Evolutionary conservation across 73 alveolate species (phyloP).

Genomic region (Strombidium stylifer): DNA sequence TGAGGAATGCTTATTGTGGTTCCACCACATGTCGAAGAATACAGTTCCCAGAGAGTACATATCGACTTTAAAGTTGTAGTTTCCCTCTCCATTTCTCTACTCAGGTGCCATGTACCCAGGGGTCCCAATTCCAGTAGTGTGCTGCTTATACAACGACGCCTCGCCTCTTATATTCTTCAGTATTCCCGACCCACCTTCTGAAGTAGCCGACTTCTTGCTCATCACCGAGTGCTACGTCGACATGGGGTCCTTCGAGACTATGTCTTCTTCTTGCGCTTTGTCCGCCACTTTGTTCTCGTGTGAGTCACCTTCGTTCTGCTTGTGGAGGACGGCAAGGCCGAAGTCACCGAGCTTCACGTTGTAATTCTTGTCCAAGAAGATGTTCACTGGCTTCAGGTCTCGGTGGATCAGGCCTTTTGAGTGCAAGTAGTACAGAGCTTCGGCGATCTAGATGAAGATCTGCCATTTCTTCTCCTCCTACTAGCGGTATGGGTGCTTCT

Average conservation of each 20-base stretch:
- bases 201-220: too few relatives aligned
- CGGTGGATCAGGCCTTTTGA: constrained; percentile 70
- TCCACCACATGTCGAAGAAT: constrained; percentile 77
- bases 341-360: constrained; percentile 85
- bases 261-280: too few relatives aligned
- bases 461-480: constrained; percentile 65
- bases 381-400: constrained; percentile 81
- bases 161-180: too few relatives aligned
- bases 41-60: constrained; percentile 75
- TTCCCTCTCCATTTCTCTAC: constrained; percentile 41
- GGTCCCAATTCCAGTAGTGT: constrained; percentile 66
- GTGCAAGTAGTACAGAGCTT: constrained; percentile 79
- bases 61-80: constrained; percentile 54
- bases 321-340: constrained; percentile 61
- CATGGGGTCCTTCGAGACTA: too few relatives aligned
- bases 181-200: too few relatives aligned
- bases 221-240: too few relatives aligned
- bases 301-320: not conserved
- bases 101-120: constrained; percentile 62
- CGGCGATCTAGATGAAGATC: constrained; percentile 63
- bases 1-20: too few relatives aligned
- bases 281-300: too few relatives aligned
- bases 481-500: constrained; percentile 8
- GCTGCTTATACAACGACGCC: constrained; percentile 5
- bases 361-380: constrained; percentile 68